Evolutionary conservation across 805 yeast species (phyloP).

Genomic region (Ogataea polymorpha): DNA sequence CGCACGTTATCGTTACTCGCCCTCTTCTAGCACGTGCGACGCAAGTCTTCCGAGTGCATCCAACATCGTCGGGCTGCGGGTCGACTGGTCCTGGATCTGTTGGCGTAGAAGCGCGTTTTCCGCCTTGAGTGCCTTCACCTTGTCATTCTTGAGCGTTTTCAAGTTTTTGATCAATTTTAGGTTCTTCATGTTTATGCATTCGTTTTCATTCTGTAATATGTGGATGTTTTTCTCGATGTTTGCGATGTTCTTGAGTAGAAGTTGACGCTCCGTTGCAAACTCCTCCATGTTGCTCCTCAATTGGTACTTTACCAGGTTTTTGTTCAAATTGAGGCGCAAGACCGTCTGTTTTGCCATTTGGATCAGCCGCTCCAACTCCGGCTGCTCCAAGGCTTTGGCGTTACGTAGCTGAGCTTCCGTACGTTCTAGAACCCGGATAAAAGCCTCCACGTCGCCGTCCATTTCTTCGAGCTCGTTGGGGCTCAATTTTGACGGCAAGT

Average conservation of each 20-base stretch:
- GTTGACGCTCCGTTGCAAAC: slow-evolving; percentile 29
- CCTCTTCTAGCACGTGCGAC: slow-evolving; percentile 34
- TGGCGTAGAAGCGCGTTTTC: slow-evolving; percentile 29
- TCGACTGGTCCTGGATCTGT: slow-evolving; percentile 17
- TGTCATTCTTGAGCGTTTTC: slow-evolving; percentile 30
- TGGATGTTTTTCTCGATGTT: slow-evolving; percentile 27
- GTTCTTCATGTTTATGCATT: slow-evolving; percentile 30
- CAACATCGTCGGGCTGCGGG: slow-evolving; percentile 24
- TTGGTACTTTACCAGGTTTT: slow-evolving; percentile 31
- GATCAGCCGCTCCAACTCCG: slow-evolving; percentile 7
- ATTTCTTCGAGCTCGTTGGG: slow-evolving; percentile 22
- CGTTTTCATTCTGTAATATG: slow-evolving; percentile 29
- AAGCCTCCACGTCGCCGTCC: slow-evolving; percentile 15
- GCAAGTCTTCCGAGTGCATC: slow-evolving; percentile 36
- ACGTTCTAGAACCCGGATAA: slow-evolving; percentile 9
- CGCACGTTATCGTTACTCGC: slow-evolving; percentile 12
- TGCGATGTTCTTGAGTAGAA: slow-evolving; percentile 27
- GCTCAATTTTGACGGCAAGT: not conserved
- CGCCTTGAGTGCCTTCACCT: slow-evolving; percentile 24
- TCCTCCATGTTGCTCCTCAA: slow-evolving; percentile 28
- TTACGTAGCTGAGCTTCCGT: slow-evolving; percentile 4
- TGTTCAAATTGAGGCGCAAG: slow-evolving; percentile 31
- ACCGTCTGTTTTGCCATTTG: slow-evolving; percentile 21
- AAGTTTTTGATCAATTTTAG: slow-evolving; percentile 32
- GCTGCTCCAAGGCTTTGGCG: slow-evolving; percentile 1